These are phyloP conservation scores for Luffa aegyptiaca DNA, from an alignment of 306 rosid genomes.

Conservation along the genomic window DNA sequence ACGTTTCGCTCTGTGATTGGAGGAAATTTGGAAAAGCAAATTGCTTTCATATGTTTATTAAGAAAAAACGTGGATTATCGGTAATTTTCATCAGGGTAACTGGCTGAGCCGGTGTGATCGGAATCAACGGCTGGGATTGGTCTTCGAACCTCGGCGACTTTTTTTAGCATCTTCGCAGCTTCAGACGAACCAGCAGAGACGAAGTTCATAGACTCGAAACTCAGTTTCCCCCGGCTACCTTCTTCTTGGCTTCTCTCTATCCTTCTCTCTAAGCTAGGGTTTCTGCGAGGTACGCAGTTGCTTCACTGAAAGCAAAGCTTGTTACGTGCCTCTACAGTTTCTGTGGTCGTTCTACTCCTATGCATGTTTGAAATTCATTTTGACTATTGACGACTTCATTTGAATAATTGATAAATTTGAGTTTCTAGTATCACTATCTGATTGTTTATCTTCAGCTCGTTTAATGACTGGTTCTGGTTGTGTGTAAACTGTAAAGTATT, in stretches of 20 bases:
- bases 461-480: not conserved
- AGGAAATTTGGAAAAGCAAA: not conserved
- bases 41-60: not conserved
- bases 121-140: conserved; percentile 21
- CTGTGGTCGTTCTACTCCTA: not conserved
- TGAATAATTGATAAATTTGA: not conserved
- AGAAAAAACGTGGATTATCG: not conserved
- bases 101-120: conserved; percentile 11
- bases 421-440: not conserved
- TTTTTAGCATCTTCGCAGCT: not conserved
- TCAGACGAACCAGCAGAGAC: not conserved
- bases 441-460: not conserved
- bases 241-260: not conserved
- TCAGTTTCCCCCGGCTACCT: not conserved
- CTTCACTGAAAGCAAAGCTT: not conserved
- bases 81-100: not conserved
- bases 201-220: not conserved
- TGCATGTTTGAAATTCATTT: not conserved
- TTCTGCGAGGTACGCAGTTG: conserved; percentile 8
- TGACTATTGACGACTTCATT: not conserved
- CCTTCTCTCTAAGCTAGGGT: conserved; percentile 5
- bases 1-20: not conserved
- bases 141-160: conserved; percentile 7
- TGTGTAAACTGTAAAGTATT: not conserved
- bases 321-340: not conserved